Base-by-base conservation (phyloP, 805 yeast species). In the Scheffersomyces lignosus region DNA sequence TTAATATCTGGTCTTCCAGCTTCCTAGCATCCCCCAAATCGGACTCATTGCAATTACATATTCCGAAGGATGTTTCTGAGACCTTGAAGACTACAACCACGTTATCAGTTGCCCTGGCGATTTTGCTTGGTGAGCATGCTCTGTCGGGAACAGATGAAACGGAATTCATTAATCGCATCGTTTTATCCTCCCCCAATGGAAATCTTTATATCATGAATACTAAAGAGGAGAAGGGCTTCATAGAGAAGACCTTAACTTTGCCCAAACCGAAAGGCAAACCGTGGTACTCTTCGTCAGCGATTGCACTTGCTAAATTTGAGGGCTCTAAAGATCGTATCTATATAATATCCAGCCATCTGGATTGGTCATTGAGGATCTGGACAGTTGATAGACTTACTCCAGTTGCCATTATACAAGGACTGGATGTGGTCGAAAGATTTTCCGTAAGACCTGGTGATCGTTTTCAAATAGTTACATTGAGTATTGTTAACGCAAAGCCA, bases 1-100 rank as follows among this genome's bases (percentile, higher is more conserved):
- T 64, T 5, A 62, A 63, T 31, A 37, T 51, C 3, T 64, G 71
- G 71, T 62, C 70, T 3, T 43, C 58, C 9, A 64, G 54, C 37
- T 41, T 64, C 18, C 43, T 64, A 14, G 65, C 58, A 16, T 34
- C 54, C 6, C 70, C 70, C 2, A 50, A 46, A 33, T 34, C 43
- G 13, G 46, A 49, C 15, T 37, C 56, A 2, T 31, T 52, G 3
- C 37, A 33, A 23, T 31, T 54, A n/a, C 34, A 20, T 24, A 29
- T 38, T 9, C 46, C 47, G 5, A 13, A 10, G 10, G 24, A 20
- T 20, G 7, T 10, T 7, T 7, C 24, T 7, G 24, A 10, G 10
- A 10, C 24, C 10, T 10, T 20, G 9, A 10, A 10, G 7, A 20
- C 24, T 20, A 7, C 10, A 20, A 7, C 10, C 10, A 7, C 24